Evolutionary conservation across 345 rosid genomes (phyloP).

Genomic region (Corchorus olitorius): DNA sequence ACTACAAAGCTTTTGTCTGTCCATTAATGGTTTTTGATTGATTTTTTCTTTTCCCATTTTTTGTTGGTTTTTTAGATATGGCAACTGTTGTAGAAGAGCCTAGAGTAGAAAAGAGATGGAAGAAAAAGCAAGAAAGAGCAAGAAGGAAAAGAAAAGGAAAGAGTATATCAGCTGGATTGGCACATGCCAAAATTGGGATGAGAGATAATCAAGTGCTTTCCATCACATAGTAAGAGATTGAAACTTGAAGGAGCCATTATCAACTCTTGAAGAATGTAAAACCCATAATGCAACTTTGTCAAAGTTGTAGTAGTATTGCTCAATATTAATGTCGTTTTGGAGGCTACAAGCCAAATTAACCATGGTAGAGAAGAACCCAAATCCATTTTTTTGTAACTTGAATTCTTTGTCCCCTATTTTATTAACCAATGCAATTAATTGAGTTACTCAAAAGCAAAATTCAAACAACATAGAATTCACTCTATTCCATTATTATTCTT

Average conservation of each 20-base stretch:
- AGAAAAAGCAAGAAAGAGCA: slow-evolving; percentile 8
- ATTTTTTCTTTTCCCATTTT: not conserved
- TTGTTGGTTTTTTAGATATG: not conserved
- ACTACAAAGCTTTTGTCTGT: not conserved
- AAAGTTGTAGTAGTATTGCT: not conserved
- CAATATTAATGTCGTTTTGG: not conserved
- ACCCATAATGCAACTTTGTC: not conserved
- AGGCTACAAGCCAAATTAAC: not conserved
- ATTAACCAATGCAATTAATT: not conserved
- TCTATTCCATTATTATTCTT: not conserved
- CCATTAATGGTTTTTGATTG: not conserved
- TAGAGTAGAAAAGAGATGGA: slow-evolving; percentile 1
- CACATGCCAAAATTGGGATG: slow-evolving; percentile 1
- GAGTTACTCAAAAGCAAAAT: not conserved
- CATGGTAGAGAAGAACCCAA: not conserved
- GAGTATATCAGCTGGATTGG: not conserved
- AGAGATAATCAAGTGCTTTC: not conserved
- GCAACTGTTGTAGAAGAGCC: not conserved
- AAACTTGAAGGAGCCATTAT: not conserved
- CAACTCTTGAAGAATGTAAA: not conserved
- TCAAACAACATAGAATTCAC: not conserved
- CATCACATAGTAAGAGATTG: not conserved
- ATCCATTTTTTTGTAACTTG: not conserved
- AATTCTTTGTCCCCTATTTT: not conserved
- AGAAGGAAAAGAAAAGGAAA: not conserved